Evolutionary conservation across 345 rosid species (phyloP).

Genomic region (Eucalyptus rudis): DNA sequence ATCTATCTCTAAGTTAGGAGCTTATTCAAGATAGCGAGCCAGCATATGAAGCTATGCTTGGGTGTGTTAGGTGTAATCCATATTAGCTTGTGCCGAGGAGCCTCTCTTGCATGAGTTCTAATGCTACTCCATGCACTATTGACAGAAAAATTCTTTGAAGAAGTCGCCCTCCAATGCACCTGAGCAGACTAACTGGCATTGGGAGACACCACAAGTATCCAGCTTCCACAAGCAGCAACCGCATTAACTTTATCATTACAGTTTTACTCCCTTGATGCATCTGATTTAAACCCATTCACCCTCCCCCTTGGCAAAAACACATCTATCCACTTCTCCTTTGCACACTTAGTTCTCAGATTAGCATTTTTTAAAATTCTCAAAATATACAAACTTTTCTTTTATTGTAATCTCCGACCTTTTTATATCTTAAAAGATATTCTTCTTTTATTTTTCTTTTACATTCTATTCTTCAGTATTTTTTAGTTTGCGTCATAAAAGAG

Average conservation of each 20-base stretch:
- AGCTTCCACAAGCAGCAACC: neutral
- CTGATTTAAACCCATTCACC: neutral
- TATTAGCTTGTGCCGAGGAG: neutral
- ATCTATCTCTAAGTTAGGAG: neutral
- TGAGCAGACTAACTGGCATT: neutral
- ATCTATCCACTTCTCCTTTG: neutral
- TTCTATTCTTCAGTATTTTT: neutral
- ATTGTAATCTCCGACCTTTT: neutral
- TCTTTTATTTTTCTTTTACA: neutral
- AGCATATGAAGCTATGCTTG: neutral
- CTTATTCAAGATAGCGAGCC: neutral
- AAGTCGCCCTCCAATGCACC: neutral
- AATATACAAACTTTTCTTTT: neutral
- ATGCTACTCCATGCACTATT: neutral
- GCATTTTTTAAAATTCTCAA: neutral
- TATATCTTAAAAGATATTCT: neutral
- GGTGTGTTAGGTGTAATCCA: neutral
- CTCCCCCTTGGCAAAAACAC: neutral
- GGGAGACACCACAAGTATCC: neutral
- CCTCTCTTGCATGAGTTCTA: neutral
- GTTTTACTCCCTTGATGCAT: neutral
- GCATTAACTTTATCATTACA: neutral
- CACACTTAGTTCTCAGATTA: neutral
- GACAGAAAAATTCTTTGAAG: neutral
- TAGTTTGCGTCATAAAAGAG: neutral